Conservation (phyloP, 2,329 filamentous ascomycete species). For the Thielaviopsis populi region DNA sequence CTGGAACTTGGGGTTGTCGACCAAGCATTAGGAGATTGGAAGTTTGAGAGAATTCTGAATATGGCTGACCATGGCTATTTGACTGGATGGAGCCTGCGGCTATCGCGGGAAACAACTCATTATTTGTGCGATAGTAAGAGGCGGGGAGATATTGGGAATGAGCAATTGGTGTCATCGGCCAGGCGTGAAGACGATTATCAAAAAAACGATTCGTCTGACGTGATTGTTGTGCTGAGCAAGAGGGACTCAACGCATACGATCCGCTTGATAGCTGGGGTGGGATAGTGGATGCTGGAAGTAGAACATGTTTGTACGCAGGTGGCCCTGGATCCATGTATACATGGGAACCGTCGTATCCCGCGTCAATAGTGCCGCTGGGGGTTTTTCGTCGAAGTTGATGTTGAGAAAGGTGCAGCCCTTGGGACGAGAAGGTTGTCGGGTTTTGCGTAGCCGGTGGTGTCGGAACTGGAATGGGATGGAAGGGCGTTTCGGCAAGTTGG, state of each 20-base stretch:
- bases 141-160: neutral
- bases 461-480: neutral
- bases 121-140: neutral
- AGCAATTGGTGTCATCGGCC: neutral
- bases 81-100: neutral
- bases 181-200: neutral
- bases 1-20: neutral
- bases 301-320: conserved; percentile 68
- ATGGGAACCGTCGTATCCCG: conserved; percentile 76
- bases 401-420: neutral
- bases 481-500: neutral
- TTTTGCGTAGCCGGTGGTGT: neutral
- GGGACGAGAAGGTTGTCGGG: neutral
- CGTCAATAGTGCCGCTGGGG: conserved; percentile 81
- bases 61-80: neutral
- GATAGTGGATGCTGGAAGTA: conserved; percentile 42
- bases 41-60: neutral
- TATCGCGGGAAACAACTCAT: neutral
- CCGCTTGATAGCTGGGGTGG: neutral
- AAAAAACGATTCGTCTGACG: neutral
- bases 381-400: conserved; percentile 79
- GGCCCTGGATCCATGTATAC: conserved; percentile 57
- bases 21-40: neutral
- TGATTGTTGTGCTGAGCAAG: neutral
- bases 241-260: neutral